Percentiles rank a stretch among this genome's conserved stretches.
phyloP scores from a whole-genome alignment of 2,329 filamentous ascomycete genomes.

The Paecilomyces dactylethromorphus region DNA sequence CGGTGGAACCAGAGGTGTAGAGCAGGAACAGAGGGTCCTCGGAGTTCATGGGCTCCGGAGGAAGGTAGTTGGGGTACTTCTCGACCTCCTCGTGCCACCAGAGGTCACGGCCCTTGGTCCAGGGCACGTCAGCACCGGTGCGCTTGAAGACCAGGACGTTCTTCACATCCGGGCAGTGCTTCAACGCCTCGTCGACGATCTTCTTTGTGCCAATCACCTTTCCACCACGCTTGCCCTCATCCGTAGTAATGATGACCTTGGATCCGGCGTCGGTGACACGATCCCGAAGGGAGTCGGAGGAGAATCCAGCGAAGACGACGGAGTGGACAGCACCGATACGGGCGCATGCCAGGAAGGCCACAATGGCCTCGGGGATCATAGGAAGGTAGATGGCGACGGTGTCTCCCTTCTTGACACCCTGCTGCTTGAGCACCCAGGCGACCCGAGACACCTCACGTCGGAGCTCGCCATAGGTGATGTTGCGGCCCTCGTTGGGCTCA shows the following conservation, averaged over 20 bases:
- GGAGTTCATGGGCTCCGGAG: slow-evolving; percentile 81
- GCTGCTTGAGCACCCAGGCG: slow-evolving; percentile 82
- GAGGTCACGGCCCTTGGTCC: slow-evolving; percentile 78
- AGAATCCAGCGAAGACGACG: slow-evolving; percentile 96
- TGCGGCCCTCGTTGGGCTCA: slow-evolving; percentile 78
- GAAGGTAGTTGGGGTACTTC: slow-evolving; percentile 90
- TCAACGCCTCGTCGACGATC: slow-evolving; percentile 95
- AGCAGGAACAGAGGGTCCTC: slow-evolving; percentile 96
- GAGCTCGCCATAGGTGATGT: slow-evolving; percentile 87
- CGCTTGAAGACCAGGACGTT: slow-evolving; percentile 90
- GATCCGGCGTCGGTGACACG: slow-evolving; percentile 85
- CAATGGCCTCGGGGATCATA: slow-evolving; percentile 94
- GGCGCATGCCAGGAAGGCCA: slow-evolving; percentile 83
- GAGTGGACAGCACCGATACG: slow-evolving; percentile 96
- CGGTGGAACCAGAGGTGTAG: slow-evolving; percentile 95
- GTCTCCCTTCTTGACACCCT: slow-evolving; percentile 95
- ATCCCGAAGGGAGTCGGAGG: slow-evolving; percentile 89
- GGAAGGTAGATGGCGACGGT: slow-evolving; percentile 95
- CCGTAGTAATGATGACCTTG: slow-evolving; percentile 92
- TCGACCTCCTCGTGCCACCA: slow-evolving; percentile 99
- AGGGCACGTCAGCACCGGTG: slow-evolving; percentile 86
- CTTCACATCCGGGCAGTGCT: slow-evolving; percentile 84
- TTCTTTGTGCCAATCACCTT: slow-evolving; percentile 98
- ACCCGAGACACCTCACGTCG: slow-evolving; percentile 84
- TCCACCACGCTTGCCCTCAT: slow-evolving; percentile 96